phyloP scores from a whole-genome alignment of 164 flowering plant genomes.

The Sedum album region DNA sequence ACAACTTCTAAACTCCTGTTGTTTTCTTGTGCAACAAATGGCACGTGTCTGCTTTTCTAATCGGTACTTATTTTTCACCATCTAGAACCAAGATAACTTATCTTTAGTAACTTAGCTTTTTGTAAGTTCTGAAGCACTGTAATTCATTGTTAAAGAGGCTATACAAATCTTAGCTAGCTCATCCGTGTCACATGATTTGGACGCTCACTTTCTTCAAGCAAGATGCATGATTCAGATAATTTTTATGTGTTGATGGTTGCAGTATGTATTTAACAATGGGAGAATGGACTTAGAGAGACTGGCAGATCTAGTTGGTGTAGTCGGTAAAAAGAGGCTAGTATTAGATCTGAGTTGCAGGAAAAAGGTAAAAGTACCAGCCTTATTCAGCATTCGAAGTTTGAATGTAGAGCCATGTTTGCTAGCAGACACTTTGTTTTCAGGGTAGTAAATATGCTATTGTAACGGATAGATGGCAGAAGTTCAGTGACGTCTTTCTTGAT shows the following conservation, averaged over 20 bases:
- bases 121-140: background rate
- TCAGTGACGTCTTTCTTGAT: slow-evolving; percentile 72
- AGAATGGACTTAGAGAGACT: slow-evolving; percentile 80
- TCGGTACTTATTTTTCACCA: background rate
- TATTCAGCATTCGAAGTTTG: background rate
- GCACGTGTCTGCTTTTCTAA: background rate
- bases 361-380: slow-evolving; percentile 38
- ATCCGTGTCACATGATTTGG: too few relatives aligned
- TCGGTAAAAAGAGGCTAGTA: slow-evolving; percentile 79
- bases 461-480: slow-evolving; percentile 98
- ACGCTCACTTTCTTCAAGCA: too few relatives aligned
- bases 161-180: too few relatives aligned
- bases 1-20: background rate
- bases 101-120: background rate
- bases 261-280: slow-evolving; percentile 95
- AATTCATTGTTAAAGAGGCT: too few relatives aligned
- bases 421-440: slow-evolving; percentile 30
- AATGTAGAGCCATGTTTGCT: background rate
- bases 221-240: too few relatives aligned
- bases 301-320: slow-evolving; percentile 48
- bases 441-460: slow-evolving; percentile 77
- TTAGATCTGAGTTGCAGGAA: slow-evolving; percentile 95
- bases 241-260: slow-evolving; percentile 16
- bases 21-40: background rate
- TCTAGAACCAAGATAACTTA: background rate